Conservation (phyloP, 116 monocot species). For the Papilionanthe hybrid region DNA sequence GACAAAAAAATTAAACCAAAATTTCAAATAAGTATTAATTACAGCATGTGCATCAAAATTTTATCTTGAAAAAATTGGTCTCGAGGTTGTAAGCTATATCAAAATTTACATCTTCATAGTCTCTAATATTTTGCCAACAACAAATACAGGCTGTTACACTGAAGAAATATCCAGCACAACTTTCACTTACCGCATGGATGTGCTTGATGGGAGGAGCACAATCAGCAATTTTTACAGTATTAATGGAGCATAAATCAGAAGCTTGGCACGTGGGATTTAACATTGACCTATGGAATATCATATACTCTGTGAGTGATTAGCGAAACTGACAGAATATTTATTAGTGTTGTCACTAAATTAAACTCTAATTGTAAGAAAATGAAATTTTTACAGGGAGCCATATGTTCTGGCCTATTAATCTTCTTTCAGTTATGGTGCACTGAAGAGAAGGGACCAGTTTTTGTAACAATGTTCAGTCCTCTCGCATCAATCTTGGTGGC, state of each 20-base stretch:
- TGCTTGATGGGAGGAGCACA: constrained; percentile 63
- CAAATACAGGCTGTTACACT: constrained; percentile 54
- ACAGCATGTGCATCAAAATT: background rate
- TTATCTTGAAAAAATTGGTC: background rate
- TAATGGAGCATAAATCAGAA: constrained; percentile 44
- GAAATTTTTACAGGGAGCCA: constrained; percentile 44
- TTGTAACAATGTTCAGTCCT: constrained; percentile 90
- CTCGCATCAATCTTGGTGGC: constrained; percentile 70
- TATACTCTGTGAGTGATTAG: constrained; percentile 53
- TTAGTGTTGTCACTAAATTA: background rate
- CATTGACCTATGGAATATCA: constrained; percentile 68
- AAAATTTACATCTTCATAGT: background rate
- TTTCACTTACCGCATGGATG: constrained; percentile 93
- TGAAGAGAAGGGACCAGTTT: constrained; percentile 78
- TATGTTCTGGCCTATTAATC: constrained; percentile 58
- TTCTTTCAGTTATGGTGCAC: constrained; percentile 81
- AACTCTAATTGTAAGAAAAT: background rate
- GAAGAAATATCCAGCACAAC: constrained; percentile 80
- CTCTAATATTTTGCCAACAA: background rate
- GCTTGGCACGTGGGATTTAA: constrained; percentile 69
- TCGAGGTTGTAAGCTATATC: background rate
- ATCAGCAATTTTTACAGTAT: constrained; percentile 63
- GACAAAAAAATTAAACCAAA: background rate
- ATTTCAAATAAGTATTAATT: background rate
- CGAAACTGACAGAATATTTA: background rate